A percentile compares a stretch with the other conserved stretches of the same genome.
These are phyloP conservation scores for Saccharomyces hybrid DNA, from an alignment of 1,139 yeast genomes.

Conservation along the genomic window DNA sequence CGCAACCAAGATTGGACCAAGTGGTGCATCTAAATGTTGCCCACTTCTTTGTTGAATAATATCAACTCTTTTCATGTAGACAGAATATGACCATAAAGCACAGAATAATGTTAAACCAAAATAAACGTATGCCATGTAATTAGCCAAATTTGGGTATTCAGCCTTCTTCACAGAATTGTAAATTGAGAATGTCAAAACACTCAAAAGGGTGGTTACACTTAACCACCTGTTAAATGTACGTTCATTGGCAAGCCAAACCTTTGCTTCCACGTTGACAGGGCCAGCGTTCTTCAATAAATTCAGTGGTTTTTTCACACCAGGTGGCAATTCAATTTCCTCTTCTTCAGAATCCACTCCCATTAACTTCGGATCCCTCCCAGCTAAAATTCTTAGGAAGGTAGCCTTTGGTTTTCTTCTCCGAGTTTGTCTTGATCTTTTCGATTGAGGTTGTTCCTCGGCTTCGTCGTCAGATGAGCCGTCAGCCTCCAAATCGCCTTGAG, in stretches of 20 bases:
- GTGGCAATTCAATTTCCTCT: conserved; percentile 76
- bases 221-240: conserved; percentile 96
- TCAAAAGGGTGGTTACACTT: conserved; percentile 77
- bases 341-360: conserved; percentile 78
- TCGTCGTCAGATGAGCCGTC: conserved; percentile 39
- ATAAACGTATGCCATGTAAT: conserved; percentile 65
- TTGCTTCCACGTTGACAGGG: conserved; percentile 88
- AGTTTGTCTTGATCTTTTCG: conserved; percentile 7
- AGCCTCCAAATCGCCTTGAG: conserved; percentile 40
- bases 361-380: conserved; percentile 33
- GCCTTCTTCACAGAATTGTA: conserved; percentile 68
- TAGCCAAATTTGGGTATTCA: conserved; percentile 48
- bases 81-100: conserved; percentile 83
- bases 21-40: conserved; percentile 76
- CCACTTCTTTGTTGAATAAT: conserved; percentile 78
- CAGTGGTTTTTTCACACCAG: conserved; percentile 80
- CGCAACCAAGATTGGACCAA: conserved; percentile 81
- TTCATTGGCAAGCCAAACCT: conserved; percentile 34
- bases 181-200: conserved; percentile 80
- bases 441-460: conserved; percentile 11
- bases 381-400: conserved; percentile 25
- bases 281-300: conserved; percentile 79
- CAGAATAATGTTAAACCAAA: conserved; percentile 74
- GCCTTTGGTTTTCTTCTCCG: conserved; percentile 14
- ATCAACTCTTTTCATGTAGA: conserved; percentile 61